These are phyloP conservation scores for Talaromyces sp. DNA, from an alignment of 2,329 filamentous ascomycete genomes.

Conservation along the genomic window DNA sequence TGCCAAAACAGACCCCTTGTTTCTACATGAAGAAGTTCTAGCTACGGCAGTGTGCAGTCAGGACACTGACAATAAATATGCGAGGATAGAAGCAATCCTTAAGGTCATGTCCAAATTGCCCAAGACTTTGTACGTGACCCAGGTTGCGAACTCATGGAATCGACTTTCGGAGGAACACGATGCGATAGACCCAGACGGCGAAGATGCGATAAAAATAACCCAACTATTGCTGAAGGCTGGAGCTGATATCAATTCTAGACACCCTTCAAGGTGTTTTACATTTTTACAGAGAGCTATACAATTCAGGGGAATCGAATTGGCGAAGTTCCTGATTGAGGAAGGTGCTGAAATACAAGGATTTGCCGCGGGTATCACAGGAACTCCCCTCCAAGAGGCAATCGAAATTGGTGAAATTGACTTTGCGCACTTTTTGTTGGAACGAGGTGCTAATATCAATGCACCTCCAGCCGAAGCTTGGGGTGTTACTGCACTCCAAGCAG, in stretches of 20 bases:
- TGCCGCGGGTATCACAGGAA: neutral
- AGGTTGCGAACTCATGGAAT: neutral
- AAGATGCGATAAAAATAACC: too few species aligned
- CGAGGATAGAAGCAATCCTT: neutral
- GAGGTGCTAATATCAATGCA: conserved; percentile 23
- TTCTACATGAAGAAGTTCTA: neutral
- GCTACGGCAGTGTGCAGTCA: neutral
- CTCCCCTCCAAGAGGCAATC: conserved; percentile 3
- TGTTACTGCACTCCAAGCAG: conserved; percentile 6
- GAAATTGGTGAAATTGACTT: neutral
- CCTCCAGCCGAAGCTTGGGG: neutral
- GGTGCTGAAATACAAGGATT: neutral
- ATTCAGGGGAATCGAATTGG: neutral
- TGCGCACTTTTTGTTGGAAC: neutral
- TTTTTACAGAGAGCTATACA: neutral
- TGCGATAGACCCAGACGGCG: too few species aligned
- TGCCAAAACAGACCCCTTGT: neutral
- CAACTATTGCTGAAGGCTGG: neutral
- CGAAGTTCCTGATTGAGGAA: neutral
- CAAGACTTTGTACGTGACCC: neutral
- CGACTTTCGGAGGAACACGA: neutral
- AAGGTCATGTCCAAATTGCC: neutral
- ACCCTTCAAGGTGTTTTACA: neutral
- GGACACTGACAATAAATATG: rapidly evolving
- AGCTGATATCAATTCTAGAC: neutral